Evolutionary conservation across 2,329 filamentous ascomycete genomes (phyloP), one percentile per base, ranked within the genome.

Genomic region (Pseudogymnoascus pannorum): DNA sequence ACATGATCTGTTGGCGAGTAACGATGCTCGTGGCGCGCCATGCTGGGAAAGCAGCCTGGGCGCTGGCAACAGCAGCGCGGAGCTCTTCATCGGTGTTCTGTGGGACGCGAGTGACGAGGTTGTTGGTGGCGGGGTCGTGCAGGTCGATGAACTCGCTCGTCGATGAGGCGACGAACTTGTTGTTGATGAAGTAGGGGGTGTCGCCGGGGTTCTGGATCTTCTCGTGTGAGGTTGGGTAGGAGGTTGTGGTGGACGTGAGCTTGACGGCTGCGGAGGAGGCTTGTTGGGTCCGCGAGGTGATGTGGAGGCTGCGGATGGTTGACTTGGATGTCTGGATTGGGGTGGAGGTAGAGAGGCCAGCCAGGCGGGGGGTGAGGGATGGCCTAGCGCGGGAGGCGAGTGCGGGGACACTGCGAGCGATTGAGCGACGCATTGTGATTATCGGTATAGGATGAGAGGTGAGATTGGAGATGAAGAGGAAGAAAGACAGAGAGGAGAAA

Each of bases 81-180:
- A 94, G 83, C 79, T 94, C 90, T 62, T 78, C 85, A 72, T 89
- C 84, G 12, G 89, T 93, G 76, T 86, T 89, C 77, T 93, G 88
- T 16, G 90, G 90, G 26, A 93, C 89, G 58, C 89, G 84, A 12
- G 90, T 93, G 64, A 94, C 86, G 66, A 93, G 82, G 75, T 92
- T 89, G 79, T 92, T 93, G 69, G 90, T 93, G 57, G 90, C 89
- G 18, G 90, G 90, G 75, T 94, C 90, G 75, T 89, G 79, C 66
- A 94, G 78, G 70, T 92, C 88, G 73, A 93, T 91, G 80, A 86
- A 91, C 76, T 87, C 79, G 63, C 84, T 81, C 26, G 89, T 79
- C 69, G 81, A 75, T 16, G 89, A 92, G 58, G 81, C 75, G 60
- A 87, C 77, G 72, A 93, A 92, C 73, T 88, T 77, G 77, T 94